These are phyloP conservation scores for Calocybe gangraenosa DNA, from an alignment of 768 basidiomycete genomes.

Conservation along the genomic window DNA sequence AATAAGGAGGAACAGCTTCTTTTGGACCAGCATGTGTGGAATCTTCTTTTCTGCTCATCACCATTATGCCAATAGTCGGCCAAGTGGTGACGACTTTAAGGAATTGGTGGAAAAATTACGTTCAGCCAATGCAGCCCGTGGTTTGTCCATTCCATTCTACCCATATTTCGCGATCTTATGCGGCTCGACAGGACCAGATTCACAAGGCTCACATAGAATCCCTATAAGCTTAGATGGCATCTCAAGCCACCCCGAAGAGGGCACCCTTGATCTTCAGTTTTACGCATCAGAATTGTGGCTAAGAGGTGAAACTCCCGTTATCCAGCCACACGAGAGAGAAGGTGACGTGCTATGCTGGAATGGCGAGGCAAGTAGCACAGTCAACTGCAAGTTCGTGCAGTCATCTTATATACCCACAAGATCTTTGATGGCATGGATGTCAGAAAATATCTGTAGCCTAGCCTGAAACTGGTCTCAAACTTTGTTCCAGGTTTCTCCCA, in stretches of 20 bases:
- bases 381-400: constrained; percentile 10
- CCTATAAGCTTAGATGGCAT: constrained; percentile 5
- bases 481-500: constrained; percentile 39
- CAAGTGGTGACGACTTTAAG: constrained; percentile 16
- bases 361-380: constrained; percentile 56
- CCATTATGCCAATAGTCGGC: constrained; percentile 12
- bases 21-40: constrained; percentile 56
- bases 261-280: constrained; percentile 39
- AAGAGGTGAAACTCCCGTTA: constrained; percentile 51
- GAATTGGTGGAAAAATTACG: constrained; percentile 32
- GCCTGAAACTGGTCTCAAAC: neutral
- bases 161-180: neutral
- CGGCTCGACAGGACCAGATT: constrained; percentile 57
- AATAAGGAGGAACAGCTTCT: constrained; percentile 7
- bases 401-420: constrained; percentile 18
- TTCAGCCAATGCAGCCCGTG: constrained; percentile 53
- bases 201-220: constrained; percentile 33
- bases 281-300: constrained; percentile 76
- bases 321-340: constrained; percentile 63
- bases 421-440: constrained; percentile 83
- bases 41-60: constrained; percentile 49
- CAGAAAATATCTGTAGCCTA: constrained; percentile 12
- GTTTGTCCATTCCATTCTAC: constrained; percentile 29
- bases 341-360: constrained; percentile 80
- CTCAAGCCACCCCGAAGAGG: neutral